These are phyloP conservation scores for Colletotrichum abscissum DNA, from an alignment of 2,329 filamentous ascomycete genomes.

Conservation along the genomic window DNA sequence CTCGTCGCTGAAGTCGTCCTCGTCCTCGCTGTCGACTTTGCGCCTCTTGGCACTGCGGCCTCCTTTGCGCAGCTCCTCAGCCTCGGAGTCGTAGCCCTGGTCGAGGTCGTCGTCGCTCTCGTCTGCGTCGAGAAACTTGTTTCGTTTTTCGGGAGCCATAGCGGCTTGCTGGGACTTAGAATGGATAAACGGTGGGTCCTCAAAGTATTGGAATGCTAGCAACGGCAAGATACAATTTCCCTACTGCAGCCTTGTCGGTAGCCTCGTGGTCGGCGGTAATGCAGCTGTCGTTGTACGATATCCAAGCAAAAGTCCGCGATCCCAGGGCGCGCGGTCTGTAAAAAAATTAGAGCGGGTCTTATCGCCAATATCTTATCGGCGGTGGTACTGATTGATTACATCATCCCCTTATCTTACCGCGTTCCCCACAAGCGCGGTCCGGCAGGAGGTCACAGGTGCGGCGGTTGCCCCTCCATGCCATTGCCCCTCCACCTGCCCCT, in stretches of 20 bases:
- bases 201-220: not conserved
- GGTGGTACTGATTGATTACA: constrained; percentile 21
- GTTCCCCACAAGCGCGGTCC: constrained; percentile 9
- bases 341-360: constrained; percentile 32
- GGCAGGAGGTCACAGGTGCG: constrained; percentile 19
- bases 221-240: not conserved
- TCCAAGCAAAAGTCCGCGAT: not conserved
- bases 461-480: constrained; percentile 4
- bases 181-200: not conserved
- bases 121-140: constrained; percentile 74
- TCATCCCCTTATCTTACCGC: constrained; percentile 23
- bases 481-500: constrained; percentile 32
- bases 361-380: not conserved
- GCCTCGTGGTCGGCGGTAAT: not conserved
- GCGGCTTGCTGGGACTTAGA: not conserved
- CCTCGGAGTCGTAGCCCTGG: constrained; percentile 74
- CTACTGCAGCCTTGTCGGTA: not conserved
- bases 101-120: constrained; percentile 70
- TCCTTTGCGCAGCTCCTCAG: constrained; percentile 74
- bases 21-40: constrained; percentile 62
- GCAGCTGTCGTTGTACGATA: not conserved
- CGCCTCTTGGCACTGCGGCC: constrained; percentile 71
- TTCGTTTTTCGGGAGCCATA: constrained; percentile 78
- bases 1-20: constrained; percentile 51
- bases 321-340: constrained; percentile 7